A percentile compares a stretch with the other conserved stretches of the same genome.
Conservation (phyloP, 2,329 filamentous ascomycete species). For the Coniella vitis region DNA sequence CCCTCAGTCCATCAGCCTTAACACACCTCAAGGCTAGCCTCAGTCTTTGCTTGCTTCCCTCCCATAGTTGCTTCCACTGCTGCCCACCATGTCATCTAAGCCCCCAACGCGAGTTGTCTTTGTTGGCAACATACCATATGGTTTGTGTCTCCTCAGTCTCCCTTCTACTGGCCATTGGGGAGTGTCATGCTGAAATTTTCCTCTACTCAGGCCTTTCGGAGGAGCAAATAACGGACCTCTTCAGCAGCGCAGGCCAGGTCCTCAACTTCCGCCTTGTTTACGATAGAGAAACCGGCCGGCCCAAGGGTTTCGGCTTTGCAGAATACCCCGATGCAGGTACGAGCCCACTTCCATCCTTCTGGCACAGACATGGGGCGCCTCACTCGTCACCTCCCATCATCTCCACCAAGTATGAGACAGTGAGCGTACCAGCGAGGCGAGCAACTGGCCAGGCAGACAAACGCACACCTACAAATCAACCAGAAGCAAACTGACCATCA, state of each 20-base stretch:
- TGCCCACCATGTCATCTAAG: slow-evolving; percentile 58
- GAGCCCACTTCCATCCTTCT: slow-evolving; percentile 7
- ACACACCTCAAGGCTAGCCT: too few species aligned
- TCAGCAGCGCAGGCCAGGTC: slow-evolving; percentile 83
- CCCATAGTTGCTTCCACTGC: not conserved
- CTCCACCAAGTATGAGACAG: too few species aligned
- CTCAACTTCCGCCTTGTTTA: slow-evolving; percentile 90
- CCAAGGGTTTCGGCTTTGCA: slow-evolving; percentile 94
- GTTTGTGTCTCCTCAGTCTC: slow-evolving; percentile 32
- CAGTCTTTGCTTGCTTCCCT: not conserved
- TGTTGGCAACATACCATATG: slow-evolving; percentile 81
- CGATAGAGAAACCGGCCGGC: slow-evolving; percentile 88
- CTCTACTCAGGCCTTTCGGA: slow-evolving; percentile 73
- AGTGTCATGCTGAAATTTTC: slow-evolving; percentile 8
- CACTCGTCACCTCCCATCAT: too few species aligned
- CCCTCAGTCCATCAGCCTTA: too few species aligned
- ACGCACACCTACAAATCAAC: slow-evolving; percentile 7
- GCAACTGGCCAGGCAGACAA: slow-evolving; percentile 4
- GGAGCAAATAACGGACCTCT: slow-evolving; percentile 91
- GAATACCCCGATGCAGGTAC: slow-evolving; percentile 88
- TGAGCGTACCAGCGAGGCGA: too few species aligned
- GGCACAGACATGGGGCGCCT: too few species aligned
- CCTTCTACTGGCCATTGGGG: too few species aligned
- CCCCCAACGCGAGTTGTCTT: slow-evolving; percentile 75
- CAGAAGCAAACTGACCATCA: slow-evolving; percentile 6